Evolutionary conservation across 352 stramenopile species (phyloP).

Genomic region (Pilasporangium apinafurcum): DNA sequence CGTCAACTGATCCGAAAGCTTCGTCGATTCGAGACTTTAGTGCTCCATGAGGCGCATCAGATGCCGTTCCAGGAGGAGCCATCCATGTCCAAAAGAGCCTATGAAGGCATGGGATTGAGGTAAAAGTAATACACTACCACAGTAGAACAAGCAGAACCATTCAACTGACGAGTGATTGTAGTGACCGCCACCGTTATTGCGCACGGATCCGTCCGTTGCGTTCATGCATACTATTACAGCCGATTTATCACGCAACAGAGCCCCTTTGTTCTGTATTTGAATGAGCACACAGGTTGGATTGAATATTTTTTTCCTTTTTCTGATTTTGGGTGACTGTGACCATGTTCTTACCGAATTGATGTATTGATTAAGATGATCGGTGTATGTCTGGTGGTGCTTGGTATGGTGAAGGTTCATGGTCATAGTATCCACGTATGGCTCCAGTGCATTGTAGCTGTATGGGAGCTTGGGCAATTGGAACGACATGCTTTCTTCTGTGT

Average conservation of each 20-base stretch:
- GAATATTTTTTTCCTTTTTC: too few species aligned
- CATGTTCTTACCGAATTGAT: slow-evolving; percentile 45
- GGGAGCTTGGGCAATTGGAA: slow-evolving; percentile 35
- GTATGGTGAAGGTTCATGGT: slow-evolving; percentile 57
- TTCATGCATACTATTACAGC: slow-evolving; percentile 22
- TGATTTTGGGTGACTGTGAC: too few species aligned
- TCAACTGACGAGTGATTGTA: slow-evolving; percentile 20
- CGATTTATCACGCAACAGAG: too few species aligned
- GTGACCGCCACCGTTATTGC: slow-evolving; percentile 31
- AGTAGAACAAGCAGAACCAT: background rate
- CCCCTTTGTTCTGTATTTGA: too few species aligned
- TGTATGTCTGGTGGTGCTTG: slow-evolving; percentile 51
- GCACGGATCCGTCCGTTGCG: slow-evolving; percentile 24
- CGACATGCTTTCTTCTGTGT: slow-evolving; percentile 1
- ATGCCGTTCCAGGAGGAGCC: slow-evolving; percentile 29
- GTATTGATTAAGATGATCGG: slow-evolving; percentile 25
- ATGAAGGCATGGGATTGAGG: too few species aligned
- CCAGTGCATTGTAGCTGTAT: slow-evolving; percentile 50
- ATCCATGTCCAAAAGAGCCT: slow-evolving; percentile 81
- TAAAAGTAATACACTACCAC: background rate
- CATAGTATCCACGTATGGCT: slow-evolving; percentile 39
- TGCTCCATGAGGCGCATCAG: slow-evolving; percentile 22
- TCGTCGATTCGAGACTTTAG: slow-evolving; percentile 41
- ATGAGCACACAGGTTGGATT: too few species aligned
- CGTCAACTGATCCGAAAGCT: slow-evolving; percentile 64